Percentiles rank a stretch among this genome's conserved stretches.
Conservation (phyloP, 192 early-diverging fungal species). For the Coemansia biformis region DNA sequence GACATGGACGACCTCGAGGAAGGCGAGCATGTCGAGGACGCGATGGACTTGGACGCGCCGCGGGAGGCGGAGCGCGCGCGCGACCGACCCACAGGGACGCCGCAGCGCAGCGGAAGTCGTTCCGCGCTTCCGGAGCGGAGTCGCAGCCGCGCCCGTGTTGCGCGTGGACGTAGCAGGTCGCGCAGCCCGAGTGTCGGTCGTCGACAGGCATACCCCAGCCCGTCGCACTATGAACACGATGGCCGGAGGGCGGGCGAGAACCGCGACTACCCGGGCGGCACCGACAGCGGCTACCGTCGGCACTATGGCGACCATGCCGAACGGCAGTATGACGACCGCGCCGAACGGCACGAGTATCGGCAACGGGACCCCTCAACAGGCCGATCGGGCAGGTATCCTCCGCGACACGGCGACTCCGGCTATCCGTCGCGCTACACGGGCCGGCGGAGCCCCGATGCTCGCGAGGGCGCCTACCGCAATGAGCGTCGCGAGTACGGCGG, state of each 20-base stretch:
- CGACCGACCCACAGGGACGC: not conserved
- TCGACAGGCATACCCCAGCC: slow-evolving; percentile 4
- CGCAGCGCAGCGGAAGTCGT: slow-evolving; percentile 12
- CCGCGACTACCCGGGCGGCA: slow-evolving; percentile 26
- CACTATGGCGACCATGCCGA: no score
- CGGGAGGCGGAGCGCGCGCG: not conserved
- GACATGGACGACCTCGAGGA: slow-evolving; percentile 47
- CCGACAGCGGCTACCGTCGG: slow-evolving; percentile 19
- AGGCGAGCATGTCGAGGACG: slow-evolving; percentile 44
- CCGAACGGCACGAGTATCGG: slow-evolving; percentile 26
- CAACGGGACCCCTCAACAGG: slow-evolving; percentile 14
- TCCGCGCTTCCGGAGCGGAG: slow-evolving; percentile 6
- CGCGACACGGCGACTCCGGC: slow-evolving; percentile 14
- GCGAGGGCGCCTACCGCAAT: slow-evolving; percentile 18
- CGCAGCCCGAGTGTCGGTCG: slow-evolving; percentile 21
- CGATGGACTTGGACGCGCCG: slow-evolving; percentile 10
- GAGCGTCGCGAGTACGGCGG: slow-evolving; percentile 28
- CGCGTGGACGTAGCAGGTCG: slow-evolving; percentile 3
- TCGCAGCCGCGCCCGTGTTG: slow-evolving; percentile 10
- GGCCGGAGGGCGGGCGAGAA: slow-evolving; percentile 5
- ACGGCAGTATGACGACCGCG: slow-evolving; percentile 21
- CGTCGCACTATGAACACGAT: slow-evolving; percentile 13
- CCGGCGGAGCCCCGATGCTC: slow-evolving; percentile 26
- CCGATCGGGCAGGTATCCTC: slow-evolving; percentile 10
- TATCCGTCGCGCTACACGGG: slow-evolving; percentile 16